phyloP scores from a whole-genome alignment of 768 basidiomycete genomes.

The Lanmaoa rubissima region DNA sequence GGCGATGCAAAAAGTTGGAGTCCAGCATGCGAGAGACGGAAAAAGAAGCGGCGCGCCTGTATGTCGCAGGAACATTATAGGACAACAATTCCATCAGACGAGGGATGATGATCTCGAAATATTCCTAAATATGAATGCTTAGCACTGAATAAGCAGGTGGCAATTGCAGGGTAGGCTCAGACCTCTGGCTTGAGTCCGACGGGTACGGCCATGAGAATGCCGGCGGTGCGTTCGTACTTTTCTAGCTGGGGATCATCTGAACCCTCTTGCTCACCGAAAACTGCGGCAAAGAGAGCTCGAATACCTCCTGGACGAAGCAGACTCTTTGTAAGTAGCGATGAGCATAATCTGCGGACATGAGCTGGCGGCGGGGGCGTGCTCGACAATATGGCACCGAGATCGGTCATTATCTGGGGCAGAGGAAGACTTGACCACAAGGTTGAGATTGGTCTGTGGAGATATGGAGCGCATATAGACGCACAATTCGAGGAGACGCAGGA shows the following conservation, averaged over 20 bases:
- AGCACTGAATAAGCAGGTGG: background rate
- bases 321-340: slow-evolving; percentile 66
- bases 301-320: slow-evolving; percentile 70
- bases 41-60: slow-evolving; percentile 66
- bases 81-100: slow-evolving; percentile 52
- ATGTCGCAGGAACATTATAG: slow-evolving; percentile 33
- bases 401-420: slow-evolving; percentile 61
- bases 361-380: slow-evolving; percentile 37
- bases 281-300: slow-evolving; percentile 61
- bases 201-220: slow-evolving; percentile 63
- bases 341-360: slow-evolving; percentile 59
- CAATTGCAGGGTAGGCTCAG: slow-evolving; percentile 15
- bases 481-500: slow-evolving; percentile 60
- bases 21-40: slow-evolving; percentile 64
- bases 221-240: slow-evolving; percentile 72
- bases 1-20: slow-evolving; percentile 23
- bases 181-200: slow-evolving; percentile 54
- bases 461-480: slow-evolving; percentile 39
- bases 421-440: slow-evolving; percentile 44
- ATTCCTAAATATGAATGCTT: slow-evolving; percentile 45
- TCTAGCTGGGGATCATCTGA: slow-evolving; percentile 55
- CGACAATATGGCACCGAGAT: slow-evolving; percentile 61
- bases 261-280: slow-evolving; percentile 62
- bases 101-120: slow-evolving; percentile 55
- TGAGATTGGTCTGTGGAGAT: slow-evolving; percentile 9